Percentiles rank a stretch among this genome's conserved stretches.
Conservation (phyloP, 2,329 filamentous ascomycete genomes). For the Lachnellula occidentalis region DNA sequence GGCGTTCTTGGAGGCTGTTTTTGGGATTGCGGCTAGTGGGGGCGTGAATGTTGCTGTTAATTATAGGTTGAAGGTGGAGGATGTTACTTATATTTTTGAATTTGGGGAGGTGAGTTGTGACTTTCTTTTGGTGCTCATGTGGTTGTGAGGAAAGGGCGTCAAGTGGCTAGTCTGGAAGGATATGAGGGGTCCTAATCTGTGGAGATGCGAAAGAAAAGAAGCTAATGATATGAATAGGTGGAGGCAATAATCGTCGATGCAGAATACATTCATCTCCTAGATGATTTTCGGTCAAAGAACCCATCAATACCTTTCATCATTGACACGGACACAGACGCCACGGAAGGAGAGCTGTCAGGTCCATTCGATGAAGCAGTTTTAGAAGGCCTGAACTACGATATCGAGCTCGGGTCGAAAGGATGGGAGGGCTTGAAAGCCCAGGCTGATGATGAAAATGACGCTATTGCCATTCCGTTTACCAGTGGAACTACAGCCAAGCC, state of each 20-base stretch:
- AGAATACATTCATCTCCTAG: conserved; percentile 70
- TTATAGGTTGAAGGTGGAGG: conserved; percentile 72
- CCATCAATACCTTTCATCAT: conserved; percentile 66
- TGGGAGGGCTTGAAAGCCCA: conserved; percentile 74
- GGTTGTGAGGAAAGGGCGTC: neutral
- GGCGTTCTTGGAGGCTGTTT: conserved; percentile 86
- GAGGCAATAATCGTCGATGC: conserved; percentile 82
- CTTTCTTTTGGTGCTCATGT: neutral
- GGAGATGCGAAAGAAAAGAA: neutral
- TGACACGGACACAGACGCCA: conserved; percentile 75
- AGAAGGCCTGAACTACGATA: conserved; percentile 72
- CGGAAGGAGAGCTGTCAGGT: conserved; percentile 66
- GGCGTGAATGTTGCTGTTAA: conserved; percentile 71
- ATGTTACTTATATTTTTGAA: conserved; percentile 85
- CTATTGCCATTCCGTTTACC: conserved; percentile 87
- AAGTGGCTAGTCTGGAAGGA: neutral
- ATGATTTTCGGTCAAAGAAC: conserved; percentile 55
- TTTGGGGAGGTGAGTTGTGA: conserved; percentile 54
- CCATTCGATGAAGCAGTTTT: conserved; percentile 79
- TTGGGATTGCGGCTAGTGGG: conserved; percentile 77
- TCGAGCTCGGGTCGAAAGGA: conserved; percentile 56
- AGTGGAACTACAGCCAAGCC: conserved; percentile 87
- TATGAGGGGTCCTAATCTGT: neutral
- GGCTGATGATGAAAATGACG: conserved; percentile 64
- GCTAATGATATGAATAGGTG: conserved; percentile 36